Base-by-base conservation (phyloP, 2,329 filamentous ascomycete species). In the Colletotrichum abscissum region DNA sequence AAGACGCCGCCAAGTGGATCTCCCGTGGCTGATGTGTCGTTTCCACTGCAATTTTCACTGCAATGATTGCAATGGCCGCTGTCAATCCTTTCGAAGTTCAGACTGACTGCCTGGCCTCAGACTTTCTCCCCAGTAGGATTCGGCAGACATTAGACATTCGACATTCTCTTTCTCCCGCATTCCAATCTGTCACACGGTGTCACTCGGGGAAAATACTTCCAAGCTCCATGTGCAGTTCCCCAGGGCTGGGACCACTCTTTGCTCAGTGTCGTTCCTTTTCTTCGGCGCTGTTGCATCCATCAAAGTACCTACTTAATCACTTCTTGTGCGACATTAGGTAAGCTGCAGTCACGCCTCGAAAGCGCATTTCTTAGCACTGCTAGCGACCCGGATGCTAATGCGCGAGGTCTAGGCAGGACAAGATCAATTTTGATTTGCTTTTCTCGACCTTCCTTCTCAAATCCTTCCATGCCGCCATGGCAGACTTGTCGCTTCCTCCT, bases 381-480 rank as follows among this genome's bases (percentile, higher is more conserved):
- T 11, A 4, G 19, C 42, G 42, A 42, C 38, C 30, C 30, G 14
- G 38, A 49, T 22, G 24, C 26, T 22, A 33, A 49, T 63, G 42
- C 19, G 46, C n/a, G 16, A 4, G 30, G 28, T 46, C 38, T 4
- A 42, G 38, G 38, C 38, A 19, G 38, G 16, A 22, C 28, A 38
- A 56, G 49, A 33, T 33, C 63, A 46, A 56, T 14, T 24, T 22
- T 14, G 30, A 65, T 28, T 65, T 65, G 49, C 63, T 42, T 56
- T 64, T 65, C 42, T 22, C 24, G 26, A 28, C 11, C 33, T 46
- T 55, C 33, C 24, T 56, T 56, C 11, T 55, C 22, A 57, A 65
- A 65, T 65, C 63, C 63, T 65, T 65, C 22, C 63, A 26, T 30
- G 46, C 62, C 28, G 9, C 62, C 62, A 24, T 55, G 46, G 46